phyloP scores from a whole-genome alignment of 352 stramenopile genomes.

The Phytophthora rubi region DNA sequence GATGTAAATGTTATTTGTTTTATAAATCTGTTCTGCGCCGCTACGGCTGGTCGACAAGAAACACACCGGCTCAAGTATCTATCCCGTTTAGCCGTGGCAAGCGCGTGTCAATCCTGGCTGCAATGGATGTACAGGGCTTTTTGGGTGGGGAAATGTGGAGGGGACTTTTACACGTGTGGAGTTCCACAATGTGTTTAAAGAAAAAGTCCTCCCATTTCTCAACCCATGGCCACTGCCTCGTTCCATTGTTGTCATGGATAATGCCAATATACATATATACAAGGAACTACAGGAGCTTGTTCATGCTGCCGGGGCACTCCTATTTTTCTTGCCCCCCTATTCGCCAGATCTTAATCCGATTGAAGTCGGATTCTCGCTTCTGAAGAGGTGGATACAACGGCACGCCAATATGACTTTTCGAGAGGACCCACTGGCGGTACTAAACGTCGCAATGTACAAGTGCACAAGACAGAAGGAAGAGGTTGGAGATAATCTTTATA shows the following conservation, averaged over 20 bases:
- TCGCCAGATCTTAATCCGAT: slow-evolving; percentile 9
- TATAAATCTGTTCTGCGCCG: background rate
- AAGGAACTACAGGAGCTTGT: slow-evolving; percentile 92
- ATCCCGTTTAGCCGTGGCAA: background rate
- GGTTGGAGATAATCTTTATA: slow-evolving; percentile 5
- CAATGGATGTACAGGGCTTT: slow-evolving; percentile 21
- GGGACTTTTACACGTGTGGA: slow-evolving; percentile 71
- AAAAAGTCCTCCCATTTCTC: slow-evolving; percentile 80
- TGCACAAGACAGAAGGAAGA: slow-evolving; percentile 10
- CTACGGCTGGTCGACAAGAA: background rate
- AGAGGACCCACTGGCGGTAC: slow-evolving; percentile 1
- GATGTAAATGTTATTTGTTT: background rate
- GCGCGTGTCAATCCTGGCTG: slow-evolving; percentile 23
- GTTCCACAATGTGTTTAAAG: slow-evolving; percentile 84
- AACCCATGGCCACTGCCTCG: slow-evolving; percentile 84
- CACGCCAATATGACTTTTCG: slow-evolving; percentile 8
- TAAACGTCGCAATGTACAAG: slow-evolving; percentile 3
- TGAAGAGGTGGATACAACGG: slow-evolving; percentile 10
- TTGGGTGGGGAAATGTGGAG: slow-evolving; percentile 14
- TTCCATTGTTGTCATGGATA: slow-evolving; percentile 72
- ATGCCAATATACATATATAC: slow-evolving; percentile 89
- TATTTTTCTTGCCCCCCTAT: slow-evolving; percentile 28
- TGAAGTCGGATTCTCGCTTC: slow-evolving; percentile 4
- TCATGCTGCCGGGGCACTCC: slow-evolving; percentile 92
- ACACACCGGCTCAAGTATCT: background rate